Conservation (phyloP, 1,139 yeast species). For the Yamadazyma mexicana region DNA sequence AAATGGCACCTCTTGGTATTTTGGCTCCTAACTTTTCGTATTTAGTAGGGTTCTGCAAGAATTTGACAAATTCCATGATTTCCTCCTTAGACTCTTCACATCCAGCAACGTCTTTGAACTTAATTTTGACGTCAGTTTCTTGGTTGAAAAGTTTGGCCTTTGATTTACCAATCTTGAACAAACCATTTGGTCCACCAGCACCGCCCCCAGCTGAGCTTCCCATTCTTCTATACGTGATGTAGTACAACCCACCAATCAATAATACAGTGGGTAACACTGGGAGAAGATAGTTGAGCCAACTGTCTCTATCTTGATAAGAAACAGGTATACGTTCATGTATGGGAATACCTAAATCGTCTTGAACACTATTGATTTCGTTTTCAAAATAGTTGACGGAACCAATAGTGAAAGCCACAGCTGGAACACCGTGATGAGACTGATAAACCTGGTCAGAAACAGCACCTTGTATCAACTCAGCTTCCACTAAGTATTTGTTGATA, state of each 20-base stretch:
- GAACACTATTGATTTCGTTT: conserved; percentile 61
- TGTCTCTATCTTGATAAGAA: conserved; percentile 59
- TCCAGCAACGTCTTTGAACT: conserved; percentile 81
- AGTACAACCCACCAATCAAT: conserved; percentile 70
- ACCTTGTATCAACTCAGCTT: conserved; percentile 65
- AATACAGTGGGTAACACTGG: conserved; percentile 70
- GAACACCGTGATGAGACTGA: conserved; percentile 35
- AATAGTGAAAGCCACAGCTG: conserved; percentile 61
- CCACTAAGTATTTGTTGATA: conserved; percentile 75
- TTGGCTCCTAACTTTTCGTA: conserved; percentile 80
- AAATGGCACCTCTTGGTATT: conserved; percentile 80
- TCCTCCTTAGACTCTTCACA: conserved; percentile 83
- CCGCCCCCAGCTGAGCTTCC: conserved; percentile 44
- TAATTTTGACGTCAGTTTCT: conserved; percentile 69
- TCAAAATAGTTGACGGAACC: conserved; percentile 77
- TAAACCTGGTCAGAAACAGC: conserved; percentile 47
- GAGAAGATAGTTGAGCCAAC: conserved; percentile 53
- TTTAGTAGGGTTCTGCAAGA: conserved; percentile 69
- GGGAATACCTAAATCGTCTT: conserved; percentile 60
- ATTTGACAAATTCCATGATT: conserved; percentile 81
- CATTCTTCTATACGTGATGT: conserved; percentile 62
- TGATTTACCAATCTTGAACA: conserved; percentile 64
- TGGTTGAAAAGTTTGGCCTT: conserved; percentile 72
- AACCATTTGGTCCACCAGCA: conserved; percentile 54
- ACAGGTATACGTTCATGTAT: conserved; percentile 65